Conservation (phyloP, 805 yeast species). For the Kuraishia borneana region DNA sequence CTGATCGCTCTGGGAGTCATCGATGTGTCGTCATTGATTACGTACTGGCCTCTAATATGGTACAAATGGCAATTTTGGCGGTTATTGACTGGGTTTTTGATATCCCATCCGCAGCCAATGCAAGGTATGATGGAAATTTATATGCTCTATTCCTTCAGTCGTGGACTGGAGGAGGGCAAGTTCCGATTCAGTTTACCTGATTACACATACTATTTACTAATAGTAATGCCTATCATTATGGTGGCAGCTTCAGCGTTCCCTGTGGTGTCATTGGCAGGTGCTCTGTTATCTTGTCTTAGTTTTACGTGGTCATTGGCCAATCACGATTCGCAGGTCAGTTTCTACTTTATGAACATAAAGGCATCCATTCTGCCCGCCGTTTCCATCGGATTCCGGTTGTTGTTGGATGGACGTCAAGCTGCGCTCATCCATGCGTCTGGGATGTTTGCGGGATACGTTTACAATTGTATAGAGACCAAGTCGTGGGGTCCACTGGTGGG, state of each 20-base stretch:
- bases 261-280: slow-evolving; percentile 18
- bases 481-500: slow-evolving; percentile 38
- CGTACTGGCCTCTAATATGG: slow-evolving; percentile 18
- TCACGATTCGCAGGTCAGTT: slow-evolving; percentile 40
- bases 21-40: slow-evolving; percentile 11
- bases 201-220: slow-evolving; percentile 40
- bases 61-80: slow-evolving; percentile 31
- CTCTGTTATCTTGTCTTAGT: slow-evolving; percentile 42
- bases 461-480: slow-evolving; percentile 50
- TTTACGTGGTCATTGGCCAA: slow-evolving; percentile 52
- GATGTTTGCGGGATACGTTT: slow-evolving; percentile 43
- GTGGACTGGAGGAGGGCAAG: slow-evolving; percentile 43
- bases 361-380: slow-evolving; percentile 42
- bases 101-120: slow-evolving; percentile 29
- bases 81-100: slow-evolving; percentile 36
- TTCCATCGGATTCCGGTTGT: slow-evolving; percentile 28
- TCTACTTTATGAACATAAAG: slow-evolving; percentile 40
- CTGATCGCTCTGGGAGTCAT: slow-evolving; percentile 20
- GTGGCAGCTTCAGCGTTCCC: slow-evolving; percentile 16
- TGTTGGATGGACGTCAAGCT: slow-evolving; percentile 30
- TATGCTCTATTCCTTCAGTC: slow-evolving; percentile 44
- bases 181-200: slow-evolving; percentile 39
- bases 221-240: slow-evolving; percentile 37
- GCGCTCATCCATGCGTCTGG: slow-evolving; percentile 36
- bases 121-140: slow-evolving; percentile 40